These are phyloP conservation scores for Aspergillus funiculosus DNA, from an alignment of 495 filamentous ascomycete genomes.

Conservation along the genomic window DNA sequence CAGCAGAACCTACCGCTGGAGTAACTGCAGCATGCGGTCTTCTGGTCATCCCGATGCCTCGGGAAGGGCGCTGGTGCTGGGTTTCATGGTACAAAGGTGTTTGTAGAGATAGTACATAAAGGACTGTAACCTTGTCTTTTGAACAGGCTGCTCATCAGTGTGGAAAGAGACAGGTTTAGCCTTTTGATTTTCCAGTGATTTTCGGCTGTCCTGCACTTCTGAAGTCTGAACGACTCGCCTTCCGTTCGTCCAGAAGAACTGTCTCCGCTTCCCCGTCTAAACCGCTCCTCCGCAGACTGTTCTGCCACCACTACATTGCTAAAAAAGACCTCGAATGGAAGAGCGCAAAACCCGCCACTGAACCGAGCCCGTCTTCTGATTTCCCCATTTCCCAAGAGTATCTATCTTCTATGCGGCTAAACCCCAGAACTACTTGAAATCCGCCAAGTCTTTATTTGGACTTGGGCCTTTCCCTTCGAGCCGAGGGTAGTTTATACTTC, in stretches of 20 bases:
- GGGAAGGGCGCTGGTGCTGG: too few species aligned
- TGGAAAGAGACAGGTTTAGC: not conserved
- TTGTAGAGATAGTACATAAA: too few species aligned
- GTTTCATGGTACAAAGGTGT: too few species aligned
- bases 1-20: too few species aligned
- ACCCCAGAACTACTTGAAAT: constrained; percentile 5
- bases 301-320: too few species aligned
- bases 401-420: too few species aligned
- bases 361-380: constrained; percentile 20
- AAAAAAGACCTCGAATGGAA: constrained; percentile 1
- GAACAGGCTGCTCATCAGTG: not conserved
- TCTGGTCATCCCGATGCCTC: not conserved
- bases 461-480: constrained; percentile 5
- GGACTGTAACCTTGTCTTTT: too few species aligned
- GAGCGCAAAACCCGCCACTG: constrained; percentile 30
- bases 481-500: constrained; percentile 28
- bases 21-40: too few species aligned
- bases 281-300: constrained; percentile 24
- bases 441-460: constrained; percentile 18
- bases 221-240: constrained; percentile 17
- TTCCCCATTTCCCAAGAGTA: too few species aligned
- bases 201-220: constrained; percentile 5
- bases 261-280: constrained; percentile 41
- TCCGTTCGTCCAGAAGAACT: constrained; percentile 42
- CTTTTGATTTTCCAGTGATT: not conserved